Percentiles rank a stretch among this genome's conserved stretches.
These are phyloP conservation scores for Catharanthus roseus DNA, from an alignment of 257 asterid species.

Conservation along the genomic window DNA sequence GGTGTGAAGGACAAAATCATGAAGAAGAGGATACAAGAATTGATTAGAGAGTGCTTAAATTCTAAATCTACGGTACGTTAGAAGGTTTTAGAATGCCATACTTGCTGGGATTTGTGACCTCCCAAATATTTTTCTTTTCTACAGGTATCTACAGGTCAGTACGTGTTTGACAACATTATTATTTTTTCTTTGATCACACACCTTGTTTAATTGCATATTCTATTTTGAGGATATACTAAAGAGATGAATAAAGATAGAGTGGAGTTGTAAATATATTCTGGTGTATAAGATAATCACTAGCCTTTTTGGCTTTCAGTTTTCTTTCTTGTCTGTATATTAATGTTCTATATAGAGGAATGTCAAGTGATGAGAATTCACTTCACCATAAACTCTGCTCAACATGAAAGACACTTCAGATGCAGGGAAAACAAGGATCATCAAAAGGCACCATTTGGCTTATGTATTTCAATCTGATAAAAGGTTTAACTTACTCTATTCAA, in stretches of 20 bases:
- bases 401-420: not conserved
- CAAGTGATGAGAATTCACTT: not conserved
- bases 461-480: not conserved
- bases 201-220: not conserved
- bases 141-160: conserved; percentile 3
- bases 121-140: not conserved
- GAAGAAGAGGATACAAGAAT: conserved; percentile 66
- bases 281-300: too few relatives aligned
- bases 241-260: not conserved
- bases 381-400: not conserved
- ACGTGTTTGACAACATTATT: not conserved
- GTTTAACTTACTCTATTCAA: not conserved
- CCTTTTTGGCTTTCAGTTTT: too few relatives aligned
- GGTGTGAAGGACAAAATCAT: conserved; percentile 77
- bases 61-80: conserved; percentile 24
- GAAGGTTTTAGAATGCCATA: not conserved
- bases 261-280: conserved; percentile 3
- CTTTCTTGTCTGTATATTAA: too few relatives aligned
- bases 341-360: not conserved
- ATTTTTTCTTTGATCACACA: not conserved
- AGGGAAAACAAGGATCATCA: not conserved
- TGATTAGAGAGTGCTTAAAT: conserved; percentile 49
- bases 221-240: not conserved
- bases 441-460: not conserved
- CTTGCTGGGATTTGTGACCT: conserved; percentile 2